Evolutionary conservation across 1,139 yeast species (phyloP).

Genomic region (Chernovozyma aurita): DNA sequence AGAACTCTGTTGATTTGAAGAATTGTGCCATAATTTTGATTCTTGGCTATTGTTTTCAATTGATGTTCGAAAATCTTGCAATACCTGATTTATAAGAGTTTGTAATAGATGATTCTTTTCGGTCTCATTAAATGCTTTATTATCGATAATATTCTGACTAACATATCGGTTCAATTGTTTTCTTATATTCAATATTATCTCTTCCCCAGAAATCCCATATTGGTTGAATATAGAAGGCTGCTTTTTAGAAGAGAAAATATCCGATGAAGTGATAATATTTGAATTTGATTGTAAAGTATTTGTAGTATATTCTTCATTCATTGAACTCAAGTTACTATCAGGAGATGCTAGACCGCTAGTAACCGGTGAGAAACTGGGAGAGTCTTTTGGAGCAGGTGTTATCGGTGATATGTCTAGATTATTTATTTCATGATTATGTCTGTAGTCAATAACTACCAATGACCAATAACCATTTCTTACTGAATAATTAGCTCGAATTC

Average conservation of each 20-base stretch:
- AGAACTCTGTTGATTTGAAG: conserved; percentile 8
- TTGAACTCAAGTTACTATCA: conserved; percentile 1
- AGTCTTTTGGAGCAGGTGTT: conserved; percentile 7
- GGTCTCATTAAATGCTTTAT: conserved; percentile 12
- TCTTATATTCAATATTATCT: conserved; percentile 11
- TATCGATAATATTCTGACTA: conserved; percentile 14
- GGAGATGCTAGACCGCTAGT: conserved; percentile 2
- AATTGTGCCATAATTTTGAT: conserved; percentile 16
- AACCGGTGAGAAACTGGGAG: not conserved
- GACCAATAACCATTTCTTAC: conserved; percentile 54
- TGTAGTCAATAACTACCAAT: conserved; percentile 53
- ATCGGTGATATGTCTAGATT: conserved; percentile 7
- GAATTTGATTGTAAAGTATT: not conserved
- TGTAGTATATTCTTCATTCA: not conserved
- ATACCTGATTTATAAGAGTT: conserved; percentile 21
- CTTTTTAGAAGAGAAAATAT: not conserved
- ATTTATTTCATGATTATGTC: conserved; percentile 37
- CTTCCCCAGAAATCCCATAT: not conserved
- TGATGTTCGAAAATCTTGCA: conserved; percentile 18
- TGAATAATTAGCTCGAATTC: conserved; percentile 65
- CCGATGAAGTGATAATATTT: not conserved
- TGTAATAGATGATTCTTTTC: conserved; percentile 20
- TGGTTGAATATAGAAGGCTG: not conserved
- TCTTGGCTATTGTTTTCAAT: conserved; percentile 9
- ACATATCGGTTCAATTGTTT: conserved; percentile 17